These are phyloP conservation scores for Pseudocohnilembus persalinus DNA, from an alignment of 169 alveolate species.

Conservation along the genomic window DNA sequence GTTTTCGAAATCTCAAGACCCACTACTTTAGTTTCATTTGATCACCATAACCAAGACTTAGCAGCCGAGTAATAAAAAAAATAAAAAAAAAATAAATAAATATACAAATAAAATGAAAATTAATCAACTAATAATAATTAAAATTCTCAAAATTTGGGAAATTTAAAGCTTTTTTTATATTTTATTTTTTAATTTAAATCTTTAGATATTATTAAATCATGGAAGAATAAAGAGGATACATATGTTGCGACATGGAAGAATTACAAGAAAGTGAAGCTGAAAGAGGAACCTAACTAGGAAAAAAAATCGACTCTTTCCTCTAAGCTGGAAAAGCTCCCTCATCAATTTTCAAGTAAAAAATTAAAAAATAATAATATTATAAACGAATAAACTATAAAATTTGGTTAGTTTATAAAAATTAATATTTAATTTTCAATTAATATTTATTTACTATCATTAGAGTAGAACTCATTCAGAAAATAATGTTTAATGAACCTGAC, in stretches of 20 bases:
- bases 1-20: conserved; percentile 7
- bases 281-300: conserved; percentile 17
- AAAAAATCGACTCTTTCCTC: conserved; percentile 10
- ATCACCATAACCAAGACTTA: conserved; percentile 1
- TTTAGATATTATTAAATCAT: neutral
- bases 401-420: no score
- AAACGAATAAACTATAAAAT: neutral
- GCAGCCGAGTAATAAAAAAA: conserved; percentile 3
- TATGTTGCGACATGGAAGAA: conserved; percentile 6
- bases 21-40: neutral
- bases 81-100: no score
- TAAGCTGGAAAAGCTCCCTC: conserved; percentile 11
- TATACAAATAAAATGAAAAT: no score
- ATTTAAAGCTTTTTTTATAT: no score
- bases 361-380: no score
- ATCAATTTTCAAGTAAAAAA: no score
- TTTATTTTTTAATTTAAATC: no score
- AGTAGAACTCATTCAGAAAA: conserved; percentile 19
- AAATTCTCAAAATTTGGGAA: no score
- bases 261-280: conserved; percentile 3
- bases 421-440: no score
- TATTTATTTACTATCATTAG: neutral
- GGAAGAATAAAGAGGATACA: conserved; percentile 18
- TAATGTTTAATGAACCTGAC: conserved; percentile 22
- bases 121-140: no score